Percentiles rank a stretch among this genome's conserved stretches.
These are phyloP conservation scores for Perilla frutescens DNA, from an alignment of 257 asterid genomes.

Conservation along the genomic window DNA sequence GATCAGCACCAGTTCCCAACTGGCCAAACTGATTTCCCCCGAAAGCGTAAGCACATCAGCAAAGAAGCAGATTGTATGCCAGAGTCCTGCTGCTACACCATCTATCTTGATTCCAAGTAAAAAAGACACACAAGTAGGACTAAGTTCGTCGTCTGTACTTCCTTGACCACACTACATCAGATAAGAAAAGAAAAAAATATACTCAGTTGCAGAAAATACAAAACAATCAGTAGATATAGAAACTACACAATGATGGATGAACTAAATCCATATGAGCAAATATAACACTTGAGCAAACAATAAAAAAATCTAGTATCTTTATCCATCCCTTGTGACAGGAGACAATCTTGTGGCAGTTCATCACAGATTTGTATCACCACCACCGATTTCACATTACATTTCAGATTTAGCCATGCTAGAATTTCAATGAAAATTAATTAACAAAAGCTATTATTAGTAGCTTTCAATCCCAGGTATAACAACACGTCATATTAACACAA, in stretches of 20 bases:
- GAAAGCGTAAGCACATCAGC: conserved; percentile 92
- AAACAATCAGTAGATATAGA: background rate
- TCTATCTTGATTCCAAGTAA: conserved; percentile 91
- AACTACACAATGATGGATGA: conserved; percentile 4
- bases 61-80: conserved; percentile 94
- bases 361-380: too few species aligned
- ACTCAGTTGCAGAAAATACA: conserved; percentile 10
- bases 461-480: too few species aligned
- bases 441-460: too few species aligned
- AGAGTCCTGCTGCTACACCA: conserved; percentile 93
- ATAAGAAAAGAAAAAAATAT: conserved; percentile 18
- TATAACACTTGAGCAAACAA: background rate
- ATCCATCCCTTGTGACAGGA: too few species aligned
- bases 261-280: conserved; percentile 17
- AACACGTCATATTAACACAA: too few species aligned
- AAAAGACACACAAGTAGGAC: conserved; percentile 86
- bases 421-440: too few species aligned
- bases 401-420: too few species aligned
- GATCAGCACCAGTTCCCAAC: conserved; percentile 91
- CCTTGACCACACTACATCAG: conserved; percentile 94
- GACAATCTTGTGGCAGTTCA: too few species aligned
- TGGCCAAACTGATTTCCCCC: conserved; percentile 99
- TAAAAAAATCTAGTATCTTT: too few species aligned
- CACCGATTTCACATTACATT: too few species aligned
- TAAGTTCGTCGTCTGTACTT: conserved; percentile 95